Evolutionary conservation across 148 eudicot genomes (phyloP), one percentile per base, ranked within the genome.

Genomic region (Agrostemma githago): DNA sequence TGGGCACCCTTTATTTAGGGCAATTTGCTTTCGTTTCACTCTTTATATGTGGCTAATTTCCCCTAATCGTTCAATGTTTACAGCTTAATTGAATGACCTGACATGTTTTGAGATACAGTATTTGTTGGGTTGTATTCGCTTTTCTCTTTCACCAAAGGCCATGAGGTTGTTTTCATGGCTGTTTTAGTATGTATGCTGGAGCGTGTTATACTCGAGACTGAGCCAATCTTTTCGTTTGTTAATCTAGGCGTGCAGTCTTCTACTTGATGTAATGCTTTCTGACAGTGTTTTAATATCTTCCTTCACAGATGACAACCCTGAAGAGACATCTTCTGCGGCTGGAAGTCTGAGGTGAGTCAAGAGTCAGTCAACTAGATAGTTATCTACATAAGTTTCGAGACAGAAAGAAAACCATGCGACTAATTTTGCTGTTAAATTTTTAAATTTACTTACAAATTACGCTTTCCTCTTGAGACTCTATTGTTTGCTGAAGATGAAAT

Each of bases 221-320:
- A 2, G 16, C 66, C 20, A 8, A 66, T 20, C 68, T 38, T 64
- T 19, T 6, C 17, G 48, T 72, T 62, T 6, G 59, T 20, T 60
- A 61, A 3, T 43, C 16, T 14, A 63, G 26, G 38, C 56, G 12
- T 78, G 5, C 48, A 9, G 19, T 59, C 60, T 56, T 41, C 10
- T 12, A 53, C 54, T 57, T 15, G 2, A 53, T 54, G 37, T 40
- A 14, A 11, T 65, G 17, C 62, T 42, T 54, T 21, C 37, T 71
- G 54, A 75, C 34, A 39, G 51, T 65, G 66, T 3, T 44, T 74
- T 57, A 8, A 54, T 65, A 6, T 39, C 46, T 75, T 37, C 75
- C 78, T 8, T 79, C 70, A 64, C 72, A 90, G 96, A 80, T 72
- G 71, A 59, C 67, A 76, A 70, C 78, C 73, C 46, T 72, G 86